These are phyloP conservation scores for Xerocomus amazonicus DNA, from an alignment of 1,284 basidiomycete genomes.

Conservation along the genomic window DNA sequence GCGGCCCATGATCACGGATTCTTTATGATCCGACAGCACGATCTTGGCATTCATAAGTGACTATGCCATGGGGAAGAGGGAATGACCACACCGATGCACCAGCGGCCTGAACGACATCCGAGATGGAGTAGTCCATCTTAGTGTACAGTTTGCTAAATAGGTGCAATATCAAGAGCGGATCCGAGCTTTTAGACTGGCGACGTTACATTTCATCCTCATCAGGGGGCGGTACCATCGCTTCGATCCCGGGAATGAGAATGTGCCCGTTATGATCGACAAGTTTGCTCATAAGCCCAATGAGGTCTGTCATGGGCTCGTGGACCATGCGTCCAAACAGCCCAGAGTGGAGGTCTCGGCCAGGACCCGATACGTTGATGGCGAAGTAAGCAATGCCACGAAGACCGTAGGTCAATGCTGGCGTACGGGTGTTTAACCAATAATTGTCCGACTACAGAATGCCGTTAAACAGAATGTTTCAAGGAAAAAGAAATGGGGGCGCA, in stretches of 20 bases:
- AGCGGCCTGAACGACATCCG: conserved; percentile 79
- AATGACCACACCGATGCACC: conserved; percentile 49
- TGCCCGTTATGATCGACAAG: conserved; percentile 82
- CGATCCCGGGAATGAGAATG: conserved; percentile 90
- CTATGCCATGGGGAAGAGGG: neutral
- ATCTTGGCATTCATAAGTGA: conserved; percentile 18
- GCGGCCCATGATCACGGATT: conserved; percentile 84
- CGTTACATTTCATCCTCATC: conserved; percentile 72
- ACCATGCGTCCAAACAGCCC: conserved; percentile 86
- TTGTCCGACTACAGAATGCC: conserved; percentile 64
- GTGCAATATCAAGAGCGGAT: neutral
- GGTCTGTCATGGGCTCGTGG: conserved; percentile 87
- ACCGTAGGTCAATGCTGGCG: conserved; percentile 74
- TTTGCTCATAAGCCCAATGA: conserved; percentile 77
- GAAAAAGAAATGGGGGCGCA: conserved; percentile 37
- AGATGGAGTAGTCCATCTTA: conserved; percentile 68
- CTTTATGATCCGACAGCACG: conserved; percentile 79
- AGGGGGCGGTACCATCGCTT: conserved; percentile 80
- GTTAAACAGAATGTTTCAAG: neutral
- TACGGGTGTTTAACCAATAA: conserved; percentile 81
- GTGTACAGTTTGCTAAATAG: conserved; percentile 58
- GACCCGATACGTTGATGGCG: conserved; percentile 81
- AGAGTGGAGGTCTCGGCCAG: conserved; percentile 89
- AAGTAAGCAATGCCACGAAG: conserved; percentile 90
- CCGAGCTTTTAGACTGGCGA: neutral